Base-by-base conservation (phyloP, 345 rosid genomes). In the Euphorbia lathyris region DNA sequence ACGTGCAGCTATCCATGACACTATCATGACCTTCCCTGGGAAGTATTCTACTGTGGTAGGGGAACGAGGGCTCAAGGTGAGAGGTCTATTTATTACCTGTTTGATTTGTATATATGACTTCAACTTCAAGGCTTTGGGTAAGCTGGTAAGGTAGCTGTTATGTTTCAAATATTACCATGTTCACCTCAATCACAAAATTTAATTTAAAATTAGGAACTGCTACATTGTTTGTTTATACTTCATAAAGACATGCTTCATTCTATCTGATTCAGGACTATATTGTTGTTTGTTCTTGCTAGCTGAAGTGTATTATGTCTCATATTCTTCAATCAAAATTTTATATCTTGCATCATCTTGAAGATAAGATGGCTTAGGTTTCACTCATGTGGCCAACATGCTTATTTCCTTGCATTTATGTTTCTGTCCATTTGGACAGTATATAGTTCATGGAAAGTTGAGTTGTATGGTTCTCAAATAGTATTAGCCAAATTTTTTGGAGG, bases 21-120 rank as follows among this genome's bases (percentile, higher is more conserved):
- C 98, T 1, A 86, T 96, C 52, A 78, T 90, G 90, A 87, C 81
- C 36, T 96, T 96, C 83, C 99, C 99, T 26, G 89, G 84, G 48
- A 86, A 92, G 78, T 95, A 95, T 83, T 89, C 88, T 59, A 92
- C 98, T 32, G 79, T 95, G 45, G 99, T 95, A 45, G 98, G 98
- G 75, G 99, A 95, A 83, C 86, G 99, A 65, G 99, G 98, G 48
- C 97, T 95, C 51, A 95, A 95, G 99, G 99, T 95, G 78, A 83
- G 93, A 78, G 45, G n/a, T 22, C 36, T 63, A 30, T 32, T 71
- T 20, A 27, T 63, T 20, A 40, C 25, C 59, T 52, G 32, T n/a
- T 36, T 2, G 65, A 20, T 61, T 27, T 65, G 57, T 27, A 36
- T 14, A 45, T 30, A n/a, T n/a, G n/a, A n/a, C n/a, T 22, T 70